Evolutionary conservation across 2,329 filamentous ascomycete species (phyloP), one percentile per base, ranked within the genome.

Genomic region (Trichoderma breve): DNA sequence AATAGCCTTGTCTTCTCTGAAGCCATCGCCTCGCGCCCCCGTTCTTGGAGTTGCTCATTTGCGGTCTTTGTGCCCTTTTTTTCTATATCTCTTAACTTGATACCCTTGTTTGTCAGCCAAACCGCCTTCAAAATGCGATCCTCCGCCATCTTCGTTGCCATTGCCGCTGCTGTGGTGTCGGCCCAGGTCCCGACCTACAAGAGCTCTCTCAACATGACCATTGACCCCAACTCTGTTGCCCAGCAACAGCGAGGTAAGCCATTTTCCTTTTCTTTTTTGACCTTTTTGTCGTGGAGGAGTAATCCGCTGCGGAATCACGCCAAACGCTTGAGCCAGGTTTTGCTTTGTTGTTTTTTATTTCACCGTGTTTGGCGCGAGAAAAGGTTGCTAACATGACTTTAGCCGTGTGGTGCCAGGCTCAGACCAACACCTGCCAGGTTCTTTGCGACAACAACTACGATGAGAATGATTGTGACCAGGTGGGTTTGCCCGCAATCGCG

Each of bases 391-490:
- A 72, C 51, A 21, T 72, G n/a, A 57, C 53, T 66, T 72, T 73
- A 88, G 87, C 84, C 61, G 71, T 76, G 21, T 89, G 87, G 87
- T 89, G 87, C 79, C 78, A 76, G 67, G 86, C 82, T 55, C 81
- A 89, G 82, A 79, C 78, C 72, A 84, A 87, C 78, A 85, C 83
- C 51, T 89, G 87, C 81, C 73, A 73, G 61, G 79, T 79, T 28
- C 83, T 89, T 53, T 89, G 87, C 81, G 78, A 77, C 68, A 72
- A 76, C 70, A 74, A 77, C 68, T 78, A 81, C 24, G 74, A 78
- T 6, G 73, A 73, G 68, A 88, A 89, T 78, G 75, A 77, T 70
- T 89, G 87, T 78, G 74, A 79, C 24, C 74, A 80, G 71, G 87
- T 89, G 81, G 74, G 86, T 79, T 65, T 47, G 30, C 24, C 28